phyloP scores from a whole-genome alignment of 2,329 filamentous ascomycete species.

The Paecilomyces niveus region DNA sequence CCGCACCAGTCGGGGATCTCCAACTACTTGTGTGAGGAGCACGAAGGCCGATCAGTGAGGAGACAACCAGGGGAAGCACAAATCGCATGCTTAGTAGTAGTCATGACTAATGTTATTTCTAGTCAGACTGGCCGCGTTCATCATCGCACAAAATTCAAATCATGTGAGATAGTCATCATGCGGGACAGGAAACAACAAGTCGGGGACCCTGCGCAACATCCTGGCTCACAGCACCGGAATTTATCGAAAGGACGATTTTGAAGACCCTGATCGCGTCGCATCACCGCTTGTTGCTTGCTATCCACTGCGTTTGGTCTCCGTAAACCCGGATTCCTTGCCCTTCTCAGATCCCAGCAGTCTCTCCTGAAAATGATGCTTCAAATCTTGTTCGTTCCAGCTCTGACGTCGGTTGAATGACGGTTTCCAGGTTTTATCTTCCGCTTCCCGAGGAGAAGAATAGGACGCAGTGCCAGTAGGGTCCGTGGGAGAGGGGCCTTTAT shows the following conservation, averaged over 20 bases:
- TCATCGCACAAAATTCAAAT: background rate
- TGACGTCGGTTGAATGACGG: slow-evolving; percentile 22
- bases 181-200: background rate
- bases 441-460: background rate
- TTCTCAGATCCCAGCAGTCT: slow-evolving; percentile 25
- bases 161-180: background rate
- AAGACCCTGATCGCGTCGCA: background rate
- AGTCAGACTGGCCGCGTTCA: background rate
- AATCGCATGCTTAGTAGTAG: background rate
- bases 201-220: background rate
- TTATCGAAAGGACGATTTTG: background rate
- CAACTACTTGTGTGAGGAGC: background rate
- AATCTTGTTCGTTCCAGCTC: slow-evolving; percentile 42
- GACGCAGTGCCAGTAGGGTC: background rate
- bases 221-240: background rate
- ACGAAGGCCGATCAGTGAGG: background rate
- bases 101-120: background rate
- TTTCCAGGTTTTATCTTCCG: slow-evolving; percentile 19
- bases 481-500: background rate
- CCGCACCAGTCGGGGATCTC: background rate
- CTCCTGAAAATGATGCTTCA: slow-evolving; percentile 50
- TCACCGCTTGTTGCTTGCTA: background rate
- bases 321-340: slow-evolving; percentile 51
- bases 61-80: background rate
- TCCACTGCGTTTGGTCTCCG: slow-evolving; percentile 36